These are phyloP conservation scores for Actinidia chinensis DNA, from an alignment of 179 eudicot species.

Conservation along the genomic window DNA sequence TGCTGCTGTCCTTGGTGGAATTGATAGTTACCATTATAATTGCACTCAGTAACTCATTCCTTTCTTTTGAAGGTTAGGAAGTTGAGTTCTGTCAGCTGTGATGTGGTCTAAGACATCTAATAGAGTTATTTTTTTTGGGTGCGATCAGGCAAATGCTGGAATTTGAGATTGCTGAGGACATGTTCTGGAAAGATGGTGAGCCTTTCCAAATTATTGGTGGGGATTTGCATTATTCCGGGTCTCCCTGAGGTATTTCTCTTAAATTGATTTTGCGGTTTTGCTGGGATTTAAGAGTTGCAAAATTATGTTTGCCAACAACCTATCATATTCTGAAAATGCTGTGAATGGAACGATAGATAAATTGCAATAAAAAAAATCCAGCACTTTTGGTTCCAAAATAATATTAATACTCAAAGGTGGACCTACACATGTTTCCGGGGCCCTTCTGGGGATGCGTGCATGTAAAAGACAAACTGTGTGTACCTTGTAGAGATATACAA, in stretches of 20 bases:
- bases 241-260: slow-evolving; percentile 67
- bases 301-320: neutral
- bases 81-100: neutral
- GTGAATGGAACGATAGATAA: neutral
- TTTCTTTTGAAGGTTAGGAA: neutral
- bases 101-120: neutral
- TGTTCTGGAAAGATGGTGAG: slow-evolving; percentile 85
- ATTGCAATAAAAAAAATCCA: neutral
- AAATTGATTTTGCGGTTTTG: neutral
- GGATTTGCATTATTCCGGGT: slow-evolving; percentile 81
- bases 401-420: neutral
- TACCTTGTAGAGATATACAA: too few relatives aligned
- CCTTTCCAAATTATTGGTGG: slow-evolving; percentile 88
- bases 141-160: slow-evolving; percentile 41
- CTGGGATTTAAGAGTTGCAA: neutral
- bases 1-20: neutral
- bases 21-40: neutral
- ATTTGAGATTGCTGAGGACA: slow-evolving; percentile 76
- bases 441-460: neutral
- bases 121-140: slow-evolving; percentile 1
- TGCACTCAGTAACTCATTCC: neutral
- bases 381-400: neutral
- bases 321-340: neutral
- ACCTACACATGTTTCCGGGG: neutral
- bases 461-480: neutral